These are phyloP conservation scores for Bothriochloa decipiens DNA, from an alignment of 176 grass and related monocot genomes.

Conservation along the genomic window DNA sequence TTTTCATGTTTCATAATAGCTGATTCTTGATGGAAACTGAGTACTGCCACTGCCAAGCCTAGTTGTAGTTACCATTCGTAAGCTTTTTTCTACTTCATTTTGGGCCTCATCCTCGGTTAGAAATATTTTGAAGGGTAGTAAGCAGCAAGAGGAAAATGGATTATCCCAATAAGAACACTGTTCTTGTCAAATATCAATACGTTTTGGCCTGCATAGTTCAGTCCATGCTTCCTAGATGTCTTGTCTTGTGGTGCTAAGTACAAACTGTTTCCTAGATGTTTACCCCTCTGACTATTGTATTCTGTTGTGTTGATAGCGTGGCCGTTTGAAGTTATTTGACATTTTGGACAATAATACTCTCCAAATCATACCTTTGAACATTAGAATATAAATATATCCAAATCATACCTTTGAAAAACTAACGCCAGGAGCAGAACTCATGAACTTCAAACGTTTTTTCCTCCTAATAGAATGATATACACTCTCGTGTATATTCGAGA, in stretches of 20 bases:
- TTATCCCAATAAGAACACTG: not conserved
- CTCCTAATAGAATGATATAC: no score
- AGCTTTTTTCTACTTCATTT: not conserved
- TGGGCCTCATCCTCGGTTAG: not conserved
- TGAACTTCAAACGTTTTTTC: no score
- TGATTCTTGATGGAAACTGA: not conserved
- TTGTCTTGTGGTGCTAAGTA: not conserved
- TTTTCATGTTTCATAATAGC: not conserved
- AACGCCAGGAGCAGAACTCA: no score
- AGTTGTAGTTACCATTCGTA: not conserved
- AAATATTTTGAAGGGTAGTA: not conserved
- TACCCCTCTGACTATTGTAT: not conserved
- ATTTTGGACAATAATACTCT: not conserved
- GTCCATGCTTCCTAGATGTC: no score
- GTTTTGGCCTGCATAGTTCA: not conserved
- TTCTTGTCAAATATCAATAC: not conserved
- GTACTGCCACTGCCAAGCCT: not conserved
- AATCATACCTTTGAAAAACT: no score
- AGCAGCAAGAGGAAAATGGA: not conserved
- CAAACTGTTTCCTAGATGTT: no score
- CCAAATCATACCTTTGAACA: not conserved
- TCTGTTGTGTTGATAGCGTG: not conserved
- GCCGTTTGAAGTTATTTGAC: not conserved
- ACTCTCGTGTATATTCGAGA: no score
- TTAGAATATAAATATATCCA: not conserved